Conservation (phyloP, 2,329 filamentous ascomycete species). For the Uncinocarpus reesii region DNA sequence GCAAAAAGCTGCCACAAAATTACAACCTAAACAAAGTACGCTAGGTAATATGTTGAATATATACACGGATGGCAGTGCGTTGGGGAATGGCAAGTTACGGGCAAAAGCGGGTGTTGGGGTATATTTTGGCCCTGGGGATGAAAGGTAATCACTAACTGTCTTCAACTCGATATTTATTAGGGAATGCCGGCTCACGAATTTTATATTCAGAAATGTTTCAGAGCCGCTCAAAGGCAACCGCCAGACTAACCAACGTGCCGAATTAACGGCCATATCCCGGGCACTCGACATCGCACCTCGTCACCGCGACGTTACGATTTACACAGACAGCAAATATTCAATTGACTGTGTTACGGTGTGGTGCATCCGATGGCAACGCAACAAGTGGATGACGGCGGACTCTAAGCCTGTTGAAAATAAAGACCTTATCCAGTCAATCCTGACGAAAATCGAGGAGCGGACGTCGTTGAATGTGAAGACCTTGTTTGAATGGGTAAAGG, state of each 20-base stretch:
- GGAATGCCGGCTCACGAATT: constrained; percentile 14
- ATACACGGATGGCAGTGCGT: constrained; percentile 54
- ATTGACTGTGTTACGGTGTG: constrained; percentile 83
- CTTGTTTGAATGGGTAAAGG: constrained; percentile 80
- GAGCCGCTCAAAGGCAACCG: constrained; percentile 61
- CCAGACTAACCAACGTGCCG: constrained; percentile 95
- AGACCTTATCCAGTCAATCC: constrained; percentile 66
- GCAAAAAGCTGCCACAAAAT: constrained; percentile 42
- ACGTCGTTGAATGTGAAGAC: constrained; percentile 52
- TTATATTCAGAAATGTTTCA: constrained; percentile 53
- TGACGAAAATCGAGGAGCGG: constrained; percentile 60
- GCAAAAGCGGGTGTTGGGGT: constrained; percentile 54
- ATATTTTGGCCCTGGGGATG: constrained; percentile 51
- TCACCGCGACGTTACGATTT: constrained; percentile 61
- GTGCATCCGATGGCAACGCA: constrained; percentile 64
- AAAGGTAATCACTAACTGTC: constrained; percentile 34
- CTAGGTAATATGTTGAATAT: constrained; percentile 47
- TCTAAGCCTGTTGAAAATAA: constrained; percentile 71
- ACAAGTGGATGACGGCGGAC: constrained; percentile 65
- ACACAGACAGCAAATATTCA: constrained; percentile 81
- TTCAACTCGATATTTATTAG: constrained; percentile 3
- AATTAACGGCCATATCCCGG: constrained; percentile 76
- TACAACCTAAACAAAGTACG: constrained; percentile 29
- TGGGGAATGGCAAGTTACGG: constrained; percentile 47
- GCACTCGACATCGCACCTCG: constrained; percentile 66